phyloP scores from a whole-genome alignment of 2,329 filamentous ascomycete species.

The Sclerotinia nivalis region DNA sequence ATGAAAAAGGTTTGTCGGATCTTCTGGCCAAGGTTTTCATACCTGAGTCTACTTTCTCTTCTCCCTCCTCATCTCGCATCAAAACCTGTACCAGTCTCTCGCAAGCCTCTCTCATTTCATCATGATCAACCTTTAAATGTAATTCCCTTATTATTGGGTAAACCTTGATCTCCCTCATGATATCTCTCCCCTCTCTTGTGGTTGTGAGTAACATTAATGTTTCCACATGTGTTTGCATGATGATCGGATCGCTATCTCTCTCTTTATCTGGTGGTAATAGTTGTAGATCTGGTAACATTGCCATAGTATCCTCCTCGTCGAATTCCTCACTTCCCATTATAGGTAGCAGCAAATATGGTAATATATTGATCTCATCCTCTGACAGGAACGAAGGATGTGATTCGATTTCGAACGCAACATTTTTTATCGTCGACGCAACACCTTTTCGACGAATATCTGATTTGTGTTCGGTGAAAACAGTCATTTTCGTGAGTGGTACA shows the following conservation, averaged over 20 bases:
- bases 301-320: slow-evolving; percentile 78
- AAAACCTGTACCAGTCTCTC: slow-evolving; percentile 80
- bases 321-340: slow-evolving; percentile 89
- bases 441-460: slow-evolving; percentile 83
- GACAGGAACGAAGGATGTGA: slow-evolving; percentile 71
- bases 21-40: slow-evolving; percentile 36
- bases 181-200: slow-evolving; percentile 71
- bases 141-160: slow-evolving; percentile 89
- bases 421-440: slow-evolving; percentile 97
- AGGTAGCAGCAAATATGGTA: slow-evolving; percentile 87
- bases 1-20: slow-evolving; percentile 8
- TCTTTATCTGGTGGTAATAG: slow-evolving; percentile 86
- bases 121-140: slow-evolving; percentile 75
- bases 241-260: slow-evolving; percentile 73
- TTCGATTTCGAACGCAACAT: slow-evolving; percentile 79
- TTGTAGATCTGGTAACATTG: slow-evolving; percentile 88
- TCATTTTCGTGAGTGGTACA: slow-evolving; percentile 88
- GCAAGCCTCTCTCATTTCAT: slow-evolving; percentile 78
- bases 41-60: slow-evolving; percentile 36
- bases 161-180: slow-evolving; percentile 73
- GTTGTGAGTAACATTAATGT: slow-evolving; percentile 82
- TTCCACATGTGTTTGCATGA: slow-evolving; percentile 86
- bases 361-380: slow-evolving; percentile 72
- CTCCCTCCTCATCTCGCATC: slow-evolving; percentile 42
- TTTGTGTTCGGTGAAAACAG: slow-evolving; percentile 89